Conservation (phyloP, 495 filamentous ascomycete genomes). For the Penicillium psychrofluorescens region DNA sequence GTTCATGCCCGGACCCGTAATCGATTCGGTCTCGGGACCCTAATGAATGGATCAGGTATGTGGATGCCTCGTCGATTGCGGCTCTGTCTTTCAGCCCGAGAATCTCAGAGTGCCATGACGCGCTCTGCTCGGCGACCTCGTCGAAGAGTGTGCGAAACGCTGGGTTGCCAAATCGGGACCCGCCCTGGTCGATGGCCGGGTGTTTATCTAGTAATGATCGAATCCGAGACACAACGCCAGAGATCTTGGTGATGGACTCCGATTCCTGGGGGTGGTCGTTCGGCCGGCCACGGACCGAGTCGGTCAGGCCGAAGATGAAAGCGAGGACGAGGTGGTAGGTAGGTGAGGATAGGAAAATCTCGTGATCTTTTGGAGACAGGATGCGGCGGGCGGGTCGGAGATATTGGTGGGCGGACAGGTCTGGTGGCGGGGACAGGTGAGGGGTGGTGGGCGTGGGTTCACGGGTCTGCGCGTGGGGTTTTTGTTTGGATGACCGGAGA, state of each 20-base stretch:
- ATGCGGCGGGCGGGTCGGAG: constrained; percentile 66
- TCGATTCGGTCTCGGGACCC: constrained; percentile 87
- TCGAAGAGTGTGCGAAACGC: constrained; percentile 80
- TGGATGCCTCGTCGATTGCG: constrained; percentile 61
- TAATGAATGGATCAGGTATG: constrained; percentile 76
- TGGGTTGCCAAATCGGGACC: constrained; percentile 91
- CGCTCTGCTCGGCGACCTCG: constrained; percentile 47
- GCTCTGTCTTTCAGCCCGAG: constrained; percentile 45
- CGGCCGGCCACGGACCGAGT: constrained; percentile 70
- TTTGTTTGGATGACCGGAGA: constrained; percentile 53
- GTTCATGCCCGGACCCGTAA: constrained; percentile 93
- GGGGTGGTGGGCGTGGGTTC: constrained; percentile 68
- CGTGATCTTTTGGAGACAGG: constrained; percentile 70
- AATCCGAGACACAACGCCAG: constrained; percentile 62
- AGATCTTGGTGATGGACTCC: constrained; percentile 52
- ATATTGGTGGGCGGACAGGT: constrained; percentile 56
- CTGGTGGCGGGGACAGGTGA: constrained; percentile 59
- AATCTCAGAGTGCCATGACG: constrained; percentile 32
- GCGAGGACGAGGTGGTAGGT: constrained; percentile 70
- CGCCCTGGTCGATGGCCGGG: constrained; percentile 76
- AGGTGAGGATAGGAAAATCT: constrained; percentile 69
- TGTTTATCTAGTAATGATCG: constrained; percentile 53
- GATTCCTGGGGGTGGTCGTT: constrained; percentile 56
- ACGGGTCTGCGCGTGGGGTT: constrained; percentile 46
- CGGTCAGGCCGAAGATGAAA: constrained; percentile 81